phyloP scores from a whole-genome alignment of 495 filamentous ascomycete genomes.

The Trichoderma gamsii region DNA sequence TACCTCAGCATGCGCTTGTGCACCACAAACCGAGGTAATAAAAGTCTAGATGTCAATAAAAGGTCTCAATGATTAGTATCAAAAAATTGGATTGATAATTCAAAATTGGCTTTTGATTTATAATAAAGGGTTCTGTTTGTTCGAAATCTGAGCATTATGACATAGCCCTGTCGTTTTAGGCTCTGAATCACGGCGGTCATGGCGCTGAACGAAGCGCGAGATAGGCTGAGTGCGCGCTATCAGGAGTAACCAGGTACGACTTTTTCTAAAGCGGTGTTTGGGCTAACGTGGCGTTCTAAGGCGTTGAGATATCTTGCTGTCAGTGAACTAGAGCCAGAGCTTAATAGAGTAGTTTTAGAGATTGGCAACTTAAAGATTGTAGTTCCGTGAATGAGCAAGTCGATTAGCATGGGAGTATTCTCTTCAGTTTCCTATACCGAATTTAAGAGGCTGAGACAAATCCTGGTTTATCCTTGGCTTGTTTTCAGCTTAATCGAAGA shows the following conservation, averaged over 20 bases:
- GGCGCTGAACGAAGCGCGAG: neutral
- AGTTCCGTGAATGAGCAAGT: no score
- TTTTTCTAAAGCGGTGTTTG: no score
- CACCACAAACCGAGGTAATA: neutral
- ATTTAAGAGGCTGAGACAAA: no score
- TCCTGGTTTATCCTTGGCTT: no score
- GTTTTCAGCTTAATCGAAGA: no score
- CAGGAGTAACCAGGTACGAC: neutral
- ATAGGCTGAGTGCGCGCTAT: neutral
- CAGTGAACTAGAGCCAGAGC: no score
- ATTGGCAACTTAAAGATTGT: no score
- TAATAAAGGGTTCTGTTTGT: neutral
- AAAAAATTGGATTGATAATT: neutral
- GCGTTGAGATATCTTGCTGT: no score
- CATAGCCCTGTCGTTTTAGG: conserved; percentile 14
- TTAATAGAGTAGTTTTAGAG: no score
- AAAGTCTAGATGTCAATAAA: neutral
- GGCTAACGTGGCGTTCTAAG: no score
- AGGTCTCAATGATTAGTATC: neutral
- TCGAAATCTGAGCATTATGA: conserved; percentile 1
- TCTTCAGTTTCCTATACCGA: no score
- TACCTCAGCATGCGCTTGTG: neutral
- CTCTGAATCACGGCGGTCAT: neutral
- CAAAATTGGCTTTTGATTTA: neutral
- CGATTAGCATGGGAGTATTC: no score